Conservation (phyloP, 768 basidiomycete genomes). For the Leccinum pellstonianum region DNA sequence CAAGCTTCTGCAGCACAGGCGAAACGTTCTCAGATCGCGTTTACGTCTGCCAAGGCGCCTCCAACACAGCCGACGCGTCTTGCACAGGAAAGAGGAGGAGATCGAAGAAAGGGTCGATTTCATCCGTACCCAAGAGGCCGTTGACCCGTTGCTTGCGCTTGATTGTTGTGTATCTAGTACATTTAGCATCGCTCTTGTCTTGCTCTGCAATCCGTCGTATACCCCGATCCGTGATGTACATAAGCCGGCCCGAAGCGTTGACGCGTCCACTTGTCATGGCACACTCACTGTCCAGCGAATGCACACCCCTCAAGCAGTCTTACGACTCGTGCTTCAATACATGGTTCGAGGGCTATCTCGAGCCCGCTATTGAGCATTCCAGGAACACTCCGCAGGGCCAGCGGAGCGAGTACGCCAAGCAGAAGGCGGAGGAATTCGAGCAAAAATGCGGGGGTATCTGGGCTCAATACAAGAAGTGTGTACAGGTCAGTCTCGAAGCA, state of each 20-base stretch:
- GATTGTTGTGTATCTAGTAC: slow-evolving; percentile 12
- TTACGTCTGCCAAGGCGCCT: slow-evolving; percentile 39
- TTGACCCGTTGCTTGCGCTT: slow-evolving; percentile 11
- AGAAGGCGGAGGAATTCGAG: slow-evolving; percentile 88
- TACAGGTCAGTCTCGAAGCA: slow-evolving; percentile 58
- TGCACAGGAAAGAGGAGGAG: slow-evolving; percentile 18
- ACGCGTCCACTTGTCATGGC: slow-evolving; percentile 48
- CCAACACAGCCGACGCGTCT: slow-evolving; percentile 10
- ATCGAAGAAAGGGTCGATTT: slow-evolving; percentile 26
- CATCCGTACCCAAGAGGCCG: slow-evolving; percentile 28
- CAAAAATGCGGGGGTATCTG: slow-evolving; percentile 81
- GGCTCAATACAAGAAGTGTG: slow-evolving; percentile 75
- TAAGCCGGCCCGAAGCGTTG: slow-evolving; percentile 13
- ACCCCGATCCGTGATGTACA: slow-evolving; percentile 10
- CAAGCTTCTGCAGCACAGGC: slow-evolving; percentile 52
- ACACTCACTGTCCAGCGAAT: slow-evolving; percentile 75
- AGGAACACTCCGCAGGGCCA: slow-evolving; percentile 41
- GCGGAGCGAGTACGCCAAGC: slow-evolving; percentile 61
- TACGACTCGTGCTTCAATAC: slow-evolving; percentile 97
- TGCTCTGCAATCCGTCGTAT: slow-evolving; percentile 2
- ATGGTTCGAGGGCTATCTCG: slow-evolving; percentile 97
- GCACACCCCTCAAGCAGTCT: slow-evolving; percentile 84
- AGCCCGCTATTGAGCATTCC: slow-evolving; percentile 60
- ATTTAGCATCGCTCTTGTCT: slow-evolving; percentile 9
- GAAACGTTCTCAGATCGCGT: slow-evolving; percentile 64